Conservation (phyloP, 352 stramenopile species). For the Aphanomyces invadans region DNA sequence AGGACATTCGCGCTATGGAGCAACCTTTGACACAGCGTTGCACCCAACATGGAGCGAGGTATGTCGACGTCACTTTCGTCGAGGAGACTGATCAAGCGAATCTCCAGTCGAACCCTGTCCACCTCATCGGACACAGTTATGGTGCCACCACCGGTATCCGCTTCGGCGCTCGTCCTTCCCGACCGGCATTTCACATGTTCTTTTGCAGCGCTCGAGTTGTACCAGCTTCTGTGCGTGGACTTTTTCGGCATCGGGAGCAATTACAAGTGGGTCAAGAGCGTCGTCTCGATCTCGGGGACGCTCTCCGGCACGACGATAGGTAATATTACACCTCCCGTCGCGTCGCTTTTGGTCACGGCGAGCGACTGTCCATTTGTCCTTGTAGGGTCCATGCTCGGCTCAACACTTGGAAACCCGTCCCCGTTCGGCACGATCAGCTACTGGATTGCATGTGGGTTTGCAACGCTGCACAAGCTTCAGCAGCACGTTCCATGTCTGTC, state of each 20-base stretch:
- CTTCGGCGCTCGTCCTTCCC: background rate
- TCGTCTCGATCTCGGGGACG: slow-evolving; percentile 52
- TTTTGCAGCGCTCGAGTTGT: slow-evolving; percentile 67
- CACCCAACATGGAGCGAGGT: slow-evolving; percentile 39
- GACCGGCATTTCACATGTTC: too few relatives aligned
- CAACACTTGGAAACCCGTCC: background rate
- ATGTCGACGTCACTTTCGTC: too few relatives aligned
- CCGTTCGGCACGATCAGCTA: slow-evolving; percentile 12
- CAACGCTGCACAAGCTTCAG: slow-evolving; percentile 19
- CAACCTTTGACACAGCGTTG: slow-evolving; percentile 31
- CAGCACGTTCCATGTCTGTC: slow-evolving; percentile 12
- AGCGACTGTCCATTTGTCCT: too few relatives aligned
- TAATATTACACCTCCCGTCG: too few relatives aligned
- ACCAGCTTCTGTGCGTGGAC: slow-evolving; percentile 54
- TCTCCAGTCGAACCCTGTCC: slow-evolving; percentile 36
- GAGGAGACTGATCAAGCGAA: too few relatives aligned
- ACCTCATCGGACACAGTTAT: slow-evolving; percentile 59
- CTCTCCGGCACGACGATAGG: slow-evolving; percentile 51
- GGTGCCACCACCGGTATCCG: slow-evolving; percentile 38
- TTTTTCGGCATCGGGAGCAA: slow-evolving; percentile 49
- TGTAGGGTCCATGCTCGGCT: slow-evolving; percentile 32
- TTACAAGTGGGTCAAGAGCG: slow-evolving; percentile 50
- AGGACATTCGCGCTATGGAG: slow-evolving; percentile 42
- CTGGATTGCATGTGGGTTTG: slow-evolving; percentile 5
- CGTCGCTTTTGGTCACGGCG: too few relatives aligned